These are phyloP conservation scores for Alternaria arbusti DNA, from an alignment of 2,329 filamentous ascomycete species.

Conservation along the genomic window DNA sequence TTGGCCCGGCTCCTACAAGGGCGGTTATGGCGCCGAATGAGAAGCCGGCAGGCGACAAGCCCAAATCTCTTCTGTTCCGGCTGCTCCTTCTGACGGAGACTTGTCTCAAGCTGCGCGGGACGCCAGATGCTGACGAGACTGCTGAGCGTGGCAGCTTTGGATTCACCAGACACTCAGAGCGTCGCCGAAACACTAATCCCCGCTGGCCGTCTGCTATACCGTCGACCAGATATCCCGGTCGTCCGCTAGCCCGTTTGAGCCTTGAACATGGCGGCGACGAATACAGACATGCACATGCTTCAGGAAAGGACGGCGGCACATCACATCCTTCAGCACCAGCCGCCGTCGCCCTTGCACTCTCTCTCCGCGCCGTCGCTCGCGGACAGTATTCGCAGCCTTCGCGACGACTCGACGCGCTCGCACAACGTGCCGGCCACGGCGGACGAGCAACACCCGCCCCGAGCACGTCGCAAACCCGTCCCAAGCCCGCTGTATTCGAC, in stretches of 20 bases:
- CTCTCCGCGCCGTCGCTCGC: conserved; percentile 32
- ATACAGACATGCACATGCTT: conserved; percentile 43
- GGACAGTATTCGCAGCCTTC: conserved; percentile 39
- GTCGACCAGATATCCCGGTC: conserved; percentile 23
- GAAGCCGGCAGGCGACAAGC: conserved; percentile 2
- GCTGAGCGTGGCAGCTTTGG: conserved; percentile 20
- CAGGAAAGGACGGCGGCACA: conserved; percentile 19
- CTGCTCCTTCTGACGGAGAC: conserved; percentile 16
- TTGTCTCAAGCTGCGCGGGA: conserved; percentile 18
- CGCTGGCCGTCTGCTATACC: conserved; percentile 12
- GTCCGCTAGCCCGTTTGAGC: conserved; percentile 40
- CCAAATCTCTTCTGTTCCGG: conserved; percentile 8
- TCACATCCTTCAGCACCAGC: conserved; percentile 15
- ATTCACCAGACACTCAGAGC: conserved; percentile 8
- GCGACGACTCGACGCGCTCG: conserved; percentile 36
- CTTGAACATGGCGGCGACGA: conserved; percentile 29
- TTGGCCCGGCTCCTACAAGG: conserved; percentile 9
- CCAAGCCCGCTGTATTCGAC: conserved; percentile 38
- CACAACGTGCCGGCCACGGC: conserved; percentile 23
- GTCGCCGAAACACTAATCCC: conserved; percentile 16
- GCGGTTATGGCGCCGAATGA: conserved; percentile 25
- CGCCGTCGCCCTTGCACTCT: conserved; percentile 12
- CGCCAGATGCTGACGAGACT: conserved; percentile 21
- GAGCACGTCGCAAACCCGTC: conserved; percentile 28
- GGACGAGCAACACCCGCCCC: conserved; percentile 22